Evolutionary conservation across 139 green algal species (phyloP), one percentile per base, ranked within the genome.

Genomic region (Chlorokybus atmophyticus): DNA sequence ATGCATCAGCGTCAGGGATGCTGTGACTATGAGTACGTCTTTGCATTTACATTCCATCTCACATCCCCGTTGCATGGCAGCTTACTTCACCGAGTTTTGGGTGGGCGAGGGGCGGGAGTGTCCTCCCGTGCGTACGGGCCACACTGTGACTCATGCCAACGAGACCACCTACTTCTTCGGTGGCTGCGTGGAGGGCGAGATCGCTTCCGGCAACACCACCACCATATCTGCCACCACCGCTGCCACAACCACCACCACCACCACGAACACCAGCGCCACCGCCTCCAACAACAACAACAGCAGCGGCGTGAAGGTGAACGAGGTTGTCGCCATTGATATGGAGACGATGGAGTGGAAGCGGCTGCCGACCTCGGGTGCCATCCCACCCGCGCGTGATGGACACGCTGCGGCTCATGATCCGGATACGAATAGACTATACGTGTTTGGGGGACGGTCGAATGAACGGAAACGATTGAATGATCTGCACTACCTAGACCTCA

Each of bases 301-400:
- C n/a, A n/a, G n/a, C n/a, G 44, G 27, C 7, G 44, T 5, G 5
- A 52, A 24, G 44, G 44, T 52, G 52, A 81, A 79, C 35, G 81
- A 89, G 21, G 56, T 88, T 52, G 86, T 75, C 47, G 79, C 77
- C 73, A 84, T 87, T 65, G 82, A 76, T 55, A 78, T 75, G 21
- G 78, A 87, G 49, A 73, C 75, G 32, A 88, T 93, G 82, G 75
- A 85, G 61, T 93, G 82, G 82, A 74, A 84, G 58, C 47, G 70
- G 21, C 78, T 87, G 55, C 61, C 66, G 19, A 83, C 75, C 4
- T 70, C 66, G 6, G 81, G 81, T 0, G 76, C 84, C 6, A 64
- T 61, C 48, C 82, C 81, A 10, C 35, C 47, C 4, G 53, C 76
- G 0, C 59, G 82, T 40, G 74, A 80, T 40, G 69, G 68, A n/a